These are phyloP conservation scores for Cryptosporidium ryanae DNA, from an alignment of 169 alveolate genomes.

Conservation along the genomic window DNA sequence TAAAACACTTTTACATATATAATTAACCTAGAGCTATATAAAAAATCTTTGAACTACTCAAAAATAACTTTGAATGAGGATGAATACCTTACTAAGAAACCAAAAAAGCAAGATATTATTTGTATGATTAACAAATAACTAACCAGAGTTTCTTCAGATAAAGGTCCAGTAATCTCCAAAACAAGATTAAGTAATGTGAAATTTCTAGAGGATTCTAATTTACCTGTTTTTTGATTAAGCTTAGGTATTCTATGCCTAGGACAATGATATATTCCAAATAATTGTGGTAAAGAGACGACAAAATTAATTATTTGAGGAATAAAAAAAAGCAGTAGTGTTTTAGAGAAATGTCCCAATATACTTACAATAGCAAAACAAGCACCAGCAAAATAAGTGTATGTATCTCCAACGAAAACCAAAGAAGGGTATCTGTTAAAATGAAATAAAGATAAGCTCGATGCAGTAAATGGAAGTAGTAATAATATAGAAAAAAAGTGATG, in stretches of 20 bases:
- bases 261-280: conserved; percentile 88
- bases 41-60: conserved; percentile 7
- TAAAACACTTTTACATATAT: no score
- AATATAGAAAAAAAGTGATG: conserved; percentile 85
- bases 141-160: conserved; percentile 87
- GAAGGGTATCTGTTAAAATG: conserved; percentile 91
- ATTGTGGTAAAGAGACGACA: conserved; percentile 90
- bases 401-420: conserved; percentile 94
- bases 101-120: conserved; percentile 84
- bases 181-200: conserved; percentile 88
- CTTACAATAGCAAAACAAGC: conserved; percentile 93
- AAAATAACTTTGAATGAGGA: conserved; percentile 8
- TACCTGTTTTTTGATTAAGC: conserved; percentile 83
- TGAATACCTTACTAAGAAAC: conserved; percentile 85
- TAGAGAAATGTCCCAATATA: conserved; percentile 91
- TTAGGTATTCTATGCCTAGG: conserved; percentile 94
- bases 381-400: conserved; percentile 93
- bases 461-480: conserved; percentile 87
- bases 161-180: conserved; percentile 89
- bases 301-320: conserved; percentile 94
- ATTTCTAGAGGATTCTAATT: conserved; percentile 86
- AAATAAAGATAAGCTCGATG: conserved; percentile 86
- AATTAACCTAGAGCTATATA: background rate
- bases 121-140: conserved; percentile 82
- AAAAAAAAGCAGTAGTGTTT: conserved; percentile 87